These are phyloP conservation scores for Mycena epipterygia DNA, from an alignment of 768 basidiomycete genomes.

Conservation along the genomic window DNA sequence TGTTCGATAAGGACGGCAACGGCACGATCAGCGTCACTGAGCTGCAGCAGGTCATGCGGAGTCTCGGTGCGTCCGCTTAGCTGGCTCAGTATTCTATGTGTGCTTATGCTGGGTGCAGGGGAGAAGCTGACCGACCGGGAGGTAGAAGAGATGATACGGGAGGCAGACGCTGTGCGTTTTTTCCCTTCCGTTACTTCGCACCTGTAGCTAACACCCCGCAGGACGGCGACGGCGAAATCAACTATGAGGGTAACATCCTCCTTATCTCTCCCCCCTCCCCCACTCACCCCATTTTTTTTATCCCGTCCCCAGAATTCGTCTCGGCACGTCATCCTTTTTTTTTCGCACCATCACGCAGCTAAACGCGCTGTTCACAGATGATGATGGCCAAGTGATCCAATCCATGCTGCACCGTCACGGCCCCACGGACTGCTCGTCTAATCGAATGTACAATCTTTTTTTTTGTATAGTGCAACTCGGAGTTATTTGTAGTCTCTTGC, in stretches of 20 bases:
- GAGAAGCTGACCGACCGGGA: slow-evolving; percentile 84
- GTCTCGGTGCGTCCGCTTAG: slow-evolving; percentile 70
- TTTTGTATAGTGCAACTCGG: slow-evolving; percentile 18
- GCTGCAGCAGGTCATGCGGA: slow-evolving; percentile 92
- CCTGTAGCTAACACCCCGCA: slow-evolving; percentile 61
- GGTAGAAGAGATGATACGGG: slow-evolving; percentile 92
- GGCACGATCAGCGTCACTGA: slow-evolving; percentile 91
- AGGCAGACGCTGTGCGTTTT: slow-evolving; percentile 73
- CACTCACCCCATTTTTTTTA: not conserved
- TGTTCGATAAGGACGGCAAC: slow-evolving; percentile 96
- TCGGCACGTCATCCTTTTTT: slow-evolving; percentile 58
- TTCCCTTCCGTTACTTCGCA: slow-evolving; percentile 37
- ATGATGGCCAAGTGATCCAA: slow-evolving; percentile 74
- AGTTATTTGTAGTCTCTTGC: not conserved
- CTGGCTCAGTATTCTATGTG: not conserved
- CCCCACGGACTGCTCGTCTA: no score
- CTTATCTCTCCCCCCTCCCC: not conserved
- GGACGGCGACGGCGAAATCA: slow-evolving; percentile 90
- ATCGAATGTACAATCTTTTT: slow-evolving; percentile 19
- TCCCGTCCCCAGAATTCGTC: slow-evolving; percentile 73
- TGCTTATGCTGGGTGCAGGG: slow-evolving; percentile 52
- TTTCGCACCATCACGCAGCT: slow-evolving; percentile 22
- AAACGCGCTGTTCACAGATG: slow-evolving; percentile 64
- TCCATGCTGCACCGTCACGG: not conserved
- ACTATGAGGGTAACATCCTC: slow-evolving; percentile 69